These are phyloP conservation scores for Cicer arietinum DNA, from an alignment of 306 rosid genomes.

Conservation along the genomic window DNA sequence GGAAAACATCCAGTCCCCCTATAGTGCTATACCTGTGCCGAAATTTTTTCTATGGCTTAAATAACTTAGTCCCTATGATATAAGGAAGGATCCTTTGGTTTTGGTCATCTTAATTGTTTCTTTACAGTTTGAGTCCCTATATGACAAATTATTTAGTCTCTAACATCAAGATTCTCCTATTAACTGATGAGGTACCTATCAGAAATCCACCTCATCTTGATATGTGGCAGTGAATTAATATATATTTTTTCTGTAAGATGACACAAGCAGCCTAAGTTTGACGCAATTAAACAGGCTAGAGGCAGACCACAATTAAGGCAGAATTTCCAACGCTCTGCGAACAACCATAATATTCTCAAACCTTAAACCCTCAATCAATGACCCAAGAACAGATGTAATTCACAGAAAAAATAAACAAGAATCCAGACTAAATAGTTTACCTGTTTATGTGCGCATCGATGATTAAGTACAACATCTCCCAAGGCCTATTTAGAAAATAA, in stretches of 20 bases:
- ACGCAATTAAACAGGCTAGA: not conserved
- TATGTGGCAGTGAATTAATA: no score
- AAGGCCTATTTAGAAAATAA: conserved; percentile 55
- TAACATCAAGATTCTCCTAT: no score
- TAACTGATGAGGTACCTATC: no score
- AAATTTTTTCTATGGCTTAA: not conserved
- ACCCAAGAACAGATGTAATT: conserved; percentile 6
- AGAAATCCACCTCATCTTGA: no score
- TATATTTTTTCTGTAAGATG: no score
- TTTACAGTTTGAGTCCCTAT: not conserved
- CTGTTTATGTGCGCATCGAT: conserved; percentile 81
- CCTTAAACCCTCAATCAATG: conserved; percentile 15
- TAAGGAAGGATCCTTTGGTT: not conserved
- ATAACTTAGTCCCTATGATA: not conserved
- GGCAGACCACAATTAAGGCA: not conserved
- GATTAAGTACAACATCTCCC: conserved; percentile 85
- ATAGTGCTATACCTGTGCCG: not conserved
- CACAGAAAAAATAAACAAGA: conserved; percentile 9
- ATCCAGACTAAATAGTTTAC: conserved; percentile 44
- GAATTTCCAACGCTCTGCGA: not conserved
- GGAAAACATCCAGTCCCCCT: not conserved
- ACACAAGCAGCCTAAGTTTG: not conserved
- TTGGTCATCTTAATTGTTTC: not conserved
- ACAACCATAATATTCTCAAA: conserved; percentile 4
- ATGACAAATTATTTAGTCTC: no score